Percentiles rank a stretch among this genome's conserved stretches.
Conservation (phyloP, 108 stramenopile species). For the Pelagomonas calceolata region DNA sequence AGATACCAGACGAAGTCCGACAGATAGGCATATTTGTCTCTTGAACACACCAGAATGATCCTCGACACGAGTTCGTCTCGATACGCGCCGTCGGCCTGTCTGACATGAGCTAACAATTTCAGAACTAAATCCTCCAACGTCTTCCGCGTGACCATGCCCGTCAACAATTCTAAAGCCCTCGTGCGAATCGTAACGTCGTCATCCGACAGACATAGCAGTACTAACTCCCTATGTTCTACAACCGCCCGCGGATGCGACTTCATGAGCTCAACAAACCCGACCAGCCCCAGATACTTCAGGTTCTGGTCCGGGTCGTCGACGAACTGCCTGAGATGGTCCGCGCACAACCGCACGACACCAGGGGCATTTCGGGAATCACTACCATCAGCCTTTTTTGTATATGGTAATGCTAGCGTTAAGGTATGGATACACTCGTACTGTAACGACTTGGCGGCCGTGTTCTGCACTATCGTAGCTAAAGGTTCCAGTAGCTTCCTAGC, state of each 20-base stretch:
- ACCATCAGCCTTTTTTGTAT: slow-evolving; percentile 79
- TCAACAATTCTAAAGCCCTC: slow-evolving; percentile 80
- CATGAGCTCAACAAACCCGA: slow-evolving; percentile 83
- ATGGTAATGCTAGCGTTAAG: slow-evolving; percentile 83
- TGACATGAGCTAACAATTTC: slow-evolving; percentile 81
- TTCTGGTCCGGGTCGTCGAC: slow-evolving; percentile 93
- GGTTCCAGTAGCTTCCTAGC: slow-evolving; percentile 95
- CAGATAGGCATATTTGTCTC: slow-evolving; percentile 82
- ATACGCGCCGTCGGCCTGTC: slow-evolving; percentile 72
- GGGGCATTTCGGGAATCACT: slow-evolving; percentile 73
- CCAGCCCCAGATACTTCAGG: slow-evolving; percentile 93
- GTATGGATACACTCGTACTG: slow-evolving; percentile 91
- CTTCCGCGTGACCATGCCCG: slow-evolving; percentile 82
- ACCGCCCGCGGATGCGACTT: slow-evolving; percentile 76
- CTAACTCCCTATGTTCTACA: slow-evolving; percentile 71
- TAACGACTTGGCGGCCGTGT: slow-evolving; percentile 86
- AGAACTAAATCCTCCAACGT: slow-evolving; percentile 82
- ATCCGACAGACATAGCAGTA: slow-evolving; percentile 83
- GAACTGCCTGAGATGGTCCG: slow-evolving; percentile 73
- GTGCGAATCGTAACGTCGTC: slow-evolving; percentile 96
- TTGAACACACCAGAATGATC: slow-evolving; percentile 79
- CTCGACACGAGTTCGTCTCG: slow-evolving; percentile 82
- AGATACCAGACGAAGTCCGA: slow-evolving; percentile 90
- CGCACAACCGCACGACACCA: slow-evolving; percentile 73
- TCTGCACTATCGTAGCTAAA: slow-evolving; percentile 78